Evolutionary conservation across 345 rosid species (phyloP), one percentile per base, ranked within the genome.

Genomic region (Excoecaria cochinchinensis): DNA sequence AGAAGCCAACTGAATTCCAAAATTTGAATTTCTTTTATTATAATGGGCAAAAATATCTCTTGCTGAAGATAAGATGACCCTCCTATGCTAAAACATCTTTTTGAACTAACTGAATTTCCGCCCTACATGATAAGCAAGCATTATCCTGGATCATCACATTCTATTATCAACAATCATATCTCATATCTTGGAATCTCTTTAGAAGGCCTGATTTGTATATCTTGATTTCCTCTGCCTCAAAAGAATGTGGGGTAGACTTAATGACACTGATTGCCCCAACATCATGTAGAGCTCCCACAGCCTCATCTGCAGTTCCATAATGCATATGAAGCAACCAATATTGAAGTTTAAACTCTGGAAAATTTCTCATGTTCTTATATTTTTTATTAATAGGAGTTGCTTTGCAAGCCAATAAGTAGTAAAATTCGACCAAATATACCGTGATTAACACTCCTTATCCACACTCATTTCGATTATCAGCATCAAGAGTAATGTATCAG

Each of bases 231-330:
- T 76, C 78, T 50, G 89, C 90, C 77, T 88, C 85, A 4, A 70
- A 61, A 5, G 91, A 88, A 75, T 83, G 86, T 42, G 93, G 89
- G 6, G 83, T 84, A 25, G 94, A 86, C 77, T 83, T 80, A 66
- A 93, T 74, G 36, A 87, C 62, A 5, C 91, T 76, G 72, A 86
- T 58, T 39, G 91, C 95, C 72, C 97, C 97, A 5, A 84, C 83
- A 46, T 62, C 64, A 50, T 85, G 89, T 48, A 95, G 79, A 75
- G 88, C 90, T 78, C 86, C 82, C 0, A 77, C 87, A 76, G 93
- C 98, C 84, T 90, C 89, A 78, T 87, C 99, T 95, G 91, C 85
- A 85, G 38, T 70, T 74, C 52, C 24, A 70, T 19, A 64, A 71
- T 6, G 38, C 24, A 55, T 22, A 15, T 1, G 55, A n/a, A 6